Conservation (phyloP, 116 monocot genomes). For the Iris pallida region DNA sequence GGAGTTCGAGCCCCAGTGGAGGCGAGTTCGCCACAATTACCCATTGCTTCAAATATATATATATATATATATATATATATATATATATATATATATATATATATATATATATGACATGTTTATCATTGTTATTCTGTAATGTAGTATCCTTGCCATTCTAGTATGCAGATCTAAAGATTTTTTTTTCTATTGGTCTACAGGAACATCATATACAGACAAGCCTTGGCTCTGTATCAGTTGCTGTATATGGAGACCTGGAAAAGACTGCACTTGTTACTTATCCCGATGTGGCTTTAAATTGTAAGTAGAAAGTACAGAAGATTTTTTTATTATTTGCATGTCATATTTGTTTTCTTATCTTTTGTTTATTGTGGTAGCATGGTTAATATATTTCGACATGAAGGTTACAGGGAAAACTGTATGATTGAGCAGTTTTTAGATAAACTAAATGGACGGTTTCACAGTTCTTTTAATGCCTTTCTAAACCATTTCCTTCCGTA, state of each 20-base stretch:
- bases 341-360: background rate
- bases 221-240: conserved; percentile 34
- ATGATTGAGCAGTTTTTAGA: too few relatives aligned
- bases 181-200: conserved; percentile 21
- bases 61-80: too few relatives aligned
- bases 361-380: background rate
- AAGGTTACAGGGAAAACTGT: too few relatives aligned
- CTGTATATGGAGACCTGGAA: conserved; percentile 47
- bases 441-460: too few relatives aligned
- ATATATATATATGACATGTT: background rate
- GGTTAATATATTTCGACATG: too few relatives aligned
- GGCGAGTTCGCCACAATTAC: too few relatives aligned
- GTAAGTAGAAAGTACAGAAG: conserved; percentile 13
- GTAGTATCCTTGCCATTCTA: background rate
- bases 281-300: conserved; percentile 38
- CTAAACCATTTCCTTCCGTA: too few relatives aligned
- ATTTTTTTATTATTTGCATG: background rate
- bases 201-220: conserved; percentile 51
- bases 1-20: too few relatives aligned
- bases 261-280: conserved; percentile 47
- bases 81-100: background rate
- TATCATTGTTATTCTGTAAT: background rate
- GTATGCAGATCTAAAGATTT: background rate
- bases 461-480: too few relatives aligned
- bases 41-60: too few relatives aligned